A percentile compares a stretch with the other conserved stretches of the same genome.
Conservation (phyloP, 2,329 filamentous ascomycete species). For the Leptographium flavum region DNA sequence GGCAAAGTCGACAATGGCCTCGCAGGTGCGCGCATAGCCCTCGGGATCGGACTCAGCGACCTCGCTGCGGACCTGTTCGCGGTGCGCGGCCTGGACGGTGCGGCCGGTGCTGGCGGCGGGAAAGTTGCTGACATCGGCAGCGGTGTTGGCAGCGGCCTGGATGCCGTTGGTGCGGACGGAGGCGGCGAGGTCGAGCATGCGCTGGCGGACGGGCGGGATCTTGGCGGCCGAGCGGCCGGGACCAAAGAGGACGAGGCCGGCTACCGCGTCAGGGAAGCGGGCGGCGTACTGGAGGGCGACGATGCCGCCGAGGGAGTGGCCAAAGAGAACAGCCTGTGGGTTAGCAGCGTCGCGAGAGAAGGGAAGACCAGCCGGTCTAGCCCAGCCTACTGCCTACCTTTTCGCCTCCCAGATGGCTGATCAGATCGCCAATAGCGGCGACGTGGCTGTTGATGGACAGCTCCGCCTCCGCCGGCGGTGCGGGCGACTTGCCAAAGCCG, state of each 20-base stretch:
- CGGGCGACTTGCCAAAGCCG: constrained; percentile 15
- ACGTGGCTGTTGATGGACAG: constrained; percentile 12
- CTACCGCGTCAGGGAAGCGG: constrained; percentile 13
- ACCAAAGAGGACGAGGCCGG: constrained; percentile 19
- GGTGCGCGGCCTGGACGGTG: constrained; percentile 3
- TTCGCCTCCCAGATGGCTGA: constrained; percentile 11
- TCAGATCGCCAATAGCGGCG: constrained; percentile 15
- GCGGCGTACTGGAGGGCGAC: constrained; percentile 22
- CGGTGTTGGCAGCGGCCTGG: constrained; percentile 13
- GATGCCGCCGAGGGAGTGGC: constrained; percentile 22
- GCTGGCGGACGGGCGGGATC: constrained; percentile 17
- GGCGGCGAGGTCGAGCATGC: constrained; percentile 17
- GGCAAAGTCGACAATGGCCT: constrained; percentile 15
- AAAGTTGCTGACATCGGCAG: constrained; percentile 17
- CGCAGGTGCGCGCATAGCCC: constrained; percentile 18
- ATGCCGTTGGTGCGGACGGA: constrained; percentile 16
- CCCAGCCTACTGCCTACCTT: no score
- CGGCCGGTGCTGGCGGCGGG: constrained; percentile 12
- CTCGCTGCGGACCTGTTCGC: constrained; percentile 15
- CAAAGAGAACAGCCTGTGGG: constrained; percentile 16
- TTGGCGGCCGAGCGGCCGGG: constrained; percentile 17
- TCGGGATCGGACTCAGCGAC: constrained; percentile 18
- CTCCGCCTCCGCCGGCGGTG: not conserved
- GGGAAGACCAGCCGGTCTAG: no score
- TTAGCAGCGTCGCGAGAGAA: not conserved